A percentile compares a stretch with the other conserved stretches of the same genome.
phyloP scores from a whole-genome alignment of 2,329 filamentous ascomycete genomes.

The Fusarium sp. region DNA sequence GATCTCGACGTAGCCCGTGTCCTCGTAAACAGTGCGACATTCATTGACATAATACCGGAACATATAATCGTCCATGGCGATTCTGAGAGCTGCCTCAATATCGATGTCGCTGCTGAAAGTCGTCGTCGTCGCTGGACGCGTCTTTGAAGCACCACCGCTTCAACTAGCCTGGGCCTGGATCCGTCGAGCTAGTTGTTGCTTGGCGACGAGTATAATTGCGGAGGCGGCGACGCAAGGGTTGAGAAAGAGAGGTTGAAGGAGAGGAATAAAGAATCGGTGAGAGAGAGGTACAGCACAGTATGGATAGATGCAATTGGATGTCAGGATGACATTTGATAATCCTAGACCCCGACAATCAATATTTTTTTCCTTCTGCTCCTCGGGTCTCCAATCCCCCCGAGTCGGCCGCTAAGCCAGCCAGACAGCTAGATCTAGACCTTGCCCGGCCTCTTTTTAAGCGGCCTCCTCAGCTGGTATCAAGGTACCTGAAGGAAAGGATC shows the following conservation, averaged over 20 bases:
- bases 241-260: background rate
- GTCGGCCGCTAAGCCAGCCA: constrained; percentile 1
- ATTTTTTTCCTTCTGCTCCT: background rate
- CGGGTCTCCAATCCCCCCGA: constrained; percentile 2
- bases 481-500: background rate
- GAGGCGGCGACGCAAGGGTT: background rate
- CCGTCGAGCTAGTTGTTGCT: constrained; percentile 27
- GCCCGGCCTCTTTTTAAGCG: background rate
- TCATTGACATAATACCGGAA: constrained; percentile 61
- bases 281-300: constrained; percentile 17
- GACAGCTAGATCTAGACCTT: background rate
- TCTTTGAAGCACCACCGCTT: constrained; percentile 28
- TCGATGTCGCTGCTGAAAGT: background rate
- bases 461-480: background rate
- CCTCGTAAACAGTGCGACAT: constrained; percentile 62
- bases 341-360: constrained; percentile 2
- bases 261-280: constrained; percentile 26
- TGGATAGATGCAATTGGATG: constrained; percentile 24
- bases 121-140: constrained; percentile 7
- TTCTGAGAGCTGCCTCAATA: background rate
- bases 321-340: constrained; percentile 25
- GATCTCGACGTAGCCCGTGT: constrained; percentile 67
- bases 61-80: constrained; percentile 69
- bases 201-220: constrained; percentile 17
- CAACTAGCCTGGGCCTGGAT: constrained; percentile 1